A percentile compares a stretch with the other conserved stretches of the same genome.
phyloP scores from a whole-genome alignment of 306 rosid genomes.

The Vigna mungo region DNA sequence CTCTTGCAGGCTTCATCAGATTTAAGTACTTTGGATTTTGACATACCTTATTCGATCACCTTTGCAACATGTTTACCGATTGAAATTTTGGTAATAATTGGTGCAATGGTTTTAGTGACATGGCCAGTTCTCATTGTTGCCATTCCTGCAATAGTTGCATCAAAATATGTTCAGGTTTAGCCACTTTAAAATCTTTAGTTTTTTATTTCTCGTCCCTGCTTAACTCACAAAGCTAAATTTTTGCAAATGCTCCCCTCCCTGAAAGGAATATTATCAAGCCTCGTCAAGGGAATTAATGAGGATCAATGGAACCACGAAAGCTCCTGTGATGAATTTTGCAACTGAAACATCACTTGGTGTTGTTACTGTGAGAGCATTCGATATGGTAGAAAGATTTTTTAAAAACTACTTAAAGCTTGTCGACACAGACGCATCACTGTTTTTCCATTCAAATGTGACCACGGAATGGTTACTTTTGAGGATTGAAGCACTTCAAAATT shows the following conservation, averaged over 20 bases:
- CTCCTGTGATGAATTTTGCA: conserved; percentile 82
- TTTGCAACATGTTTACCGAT: conserved; percentile 39
- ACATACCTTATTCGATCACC: conserved; percentile 65
- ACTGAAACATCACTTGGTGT: conserved; percentile 84
- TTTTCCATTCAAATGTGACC: conserved; percentile 71
- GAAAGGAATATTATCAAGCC: conserved; percentile 75
- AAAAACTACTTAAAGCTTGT: conserved; percentile 62
- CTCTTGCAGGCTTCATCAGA: conserved; percentile 82
- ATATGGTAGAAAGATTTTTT: conserved; percentile 62
- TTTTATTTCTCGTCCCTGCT: background rate
- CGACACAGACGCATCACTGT: conserved; percentile 70
- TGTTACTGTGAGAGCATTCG: conserved; percentile 79
- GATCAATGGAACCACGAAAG: conserved; percentile 91
- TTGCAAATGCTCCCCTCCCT: background rate
- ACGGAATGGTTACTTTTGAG: conserved; percentile 75
- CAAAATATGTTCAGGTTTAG: conserved; percentile 64
- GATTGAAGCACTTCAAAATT: conserved; percentile 71
- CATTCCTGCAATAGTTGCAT: conserved; percentile 59
- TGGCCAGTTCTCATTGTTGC: conserved; percentile 87
- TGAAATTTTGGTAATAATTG: conserved; percentile 52
- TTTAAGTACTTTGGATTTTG: conserved; percentile 79
- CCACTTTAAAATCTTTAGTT: conserved; percentile 2
- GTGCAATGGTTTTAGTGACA: conserved; percentile 71
- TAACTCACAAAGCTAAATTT: background rate
- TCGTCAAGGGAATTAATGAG: conserved; percentile 75